A percentile compares a stretch with the other conserved stretches of the same genome.
Evolutionary conservation across 1,284 basidiomycete species (phyloP).

Genomic region (Papiliotrema terrestris): DNA sequence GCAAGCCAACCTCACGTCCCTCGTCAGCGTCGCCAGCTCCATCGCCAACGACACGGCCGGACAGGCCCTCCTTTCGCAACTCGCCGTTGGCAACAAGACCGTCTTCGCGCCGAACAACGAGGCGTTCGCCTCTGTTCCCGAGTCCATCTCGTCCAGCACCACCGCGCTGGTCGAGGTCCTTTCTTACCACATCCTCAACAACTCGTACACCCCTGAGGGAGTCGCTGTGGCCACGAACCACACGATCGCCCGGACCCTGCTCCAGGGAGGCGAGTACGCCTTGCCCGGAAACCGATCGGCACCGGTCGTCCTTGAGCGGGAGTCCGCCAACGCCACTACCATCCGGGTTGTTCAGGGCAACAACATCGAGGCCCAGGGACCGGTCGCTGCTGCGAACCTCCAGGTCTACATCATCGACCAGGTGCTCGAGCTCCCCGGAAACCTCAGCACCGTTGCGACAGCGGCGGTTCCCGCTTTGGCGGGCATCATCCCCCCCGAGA

Average conservation of each 20-base stretch:
- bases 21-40: constrained; percentile 43
- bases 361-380: constrained; percentile 51
- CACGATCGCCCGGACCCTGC: constrained; percentile 63
- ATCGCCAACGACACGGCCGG: constrained; percentile 56
- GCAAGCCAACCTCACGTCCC: constrained; percentile 47
- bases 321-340: constrained; percentile 17
- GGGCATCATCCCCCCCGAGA: constrained; percentile 44
- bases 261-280: constrained; percentile 50
- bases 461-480: constrained; percentile 47
- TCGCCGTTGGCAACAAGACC: constrained; percentile 48
- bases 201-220: constrained; percentile 52
- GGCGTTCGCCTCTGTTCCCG: constrained; percentile 38
- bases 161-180: constrained; percentile 53
- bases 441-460: constrained; percentile 52
- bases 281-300: constrained; percentile 51
- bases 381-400: constrained; percentile 33
- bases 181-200: constrained; percentile 62
- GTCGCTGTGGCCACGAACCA: constrained; percentile 48
- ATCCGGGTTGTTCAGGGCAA: constrained; percentile 28
- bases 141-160: constrained; percentile 47
- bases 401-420: constrained; percentile 50
- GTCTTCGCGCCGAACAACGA: constrained; percentile 50
- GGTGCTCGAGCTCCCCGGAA: constrained; percentile 58
- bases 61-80: constrained; percentile 49
- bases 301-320: constrained; percentile 59